These are phyloP conservation scores for Santalum album DNA, from an alignment of 164 flowering plant genomes.

Conservation along the genomic window DNA sequence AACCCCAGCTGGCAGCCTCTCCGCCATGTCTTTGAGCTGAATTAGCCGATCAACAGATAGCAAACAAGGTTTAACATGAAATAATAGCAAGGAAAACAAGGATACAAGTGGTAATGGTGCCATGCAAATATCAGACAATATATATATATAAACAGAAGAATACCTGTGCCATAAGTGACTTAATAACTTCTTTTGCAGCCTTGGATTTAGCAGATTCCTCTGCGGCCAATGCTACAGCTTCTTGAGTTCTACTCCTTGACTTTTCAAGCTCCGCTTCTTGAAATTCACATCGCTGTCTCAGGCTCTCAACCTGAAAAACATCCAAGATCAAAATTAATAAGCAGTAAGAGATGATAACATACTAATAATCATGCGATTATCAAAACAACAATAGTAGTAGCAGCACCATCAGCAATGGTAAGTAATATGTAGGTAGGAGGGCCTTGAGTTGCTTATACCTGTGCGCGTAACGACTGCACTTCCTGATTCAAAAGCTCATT, in stretches of 20 bases:
- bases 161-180: constrained; percentile 94
- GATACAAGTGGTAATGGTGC: too few relatives aligned
- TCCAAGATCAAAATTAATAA: constrained; percentile 4
- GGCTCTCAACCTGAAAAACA: constrained; percentile 65
- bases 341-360: too few relatives aligned
- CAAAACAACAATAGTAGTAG: too few relatives aligned
- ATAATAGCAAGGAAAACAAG: background rate
- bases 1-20: constrained; percentile 24
- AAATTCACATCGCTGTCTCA: constrained; percentile 66
- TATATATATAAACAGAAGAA: constrained; percentile 1
- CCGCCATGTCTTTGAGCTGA: constrained; percentile 75
- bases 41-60: background rate
- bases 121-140: too few relatives aligned
- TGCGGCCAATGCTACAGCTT: constrained; percentile 73
- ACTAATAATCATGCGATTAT: too few relatives aligned
- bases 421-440: background rate
- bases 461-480: constrained; percentile 69
- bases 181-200: constrained; percentile 97
- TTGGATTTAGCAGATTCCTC: constrained; percentile 85
- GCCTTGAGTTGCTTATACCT: constrained; percentile 39
- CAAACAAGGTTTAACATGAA: too few relatives aligned
- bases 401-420: too few relatives aligned
- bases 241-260: constrained; percentile 70
- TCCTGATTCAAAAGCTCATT: constrained; percentile 92
- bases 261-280: constrained; percentile 85